A percentile compares a stretch with the other conserved stretches of the same genome.
Evolutionary conservation across 768 basidiomycete genomes (phyloP).

Genomic region (Russula abietina): DNA sequence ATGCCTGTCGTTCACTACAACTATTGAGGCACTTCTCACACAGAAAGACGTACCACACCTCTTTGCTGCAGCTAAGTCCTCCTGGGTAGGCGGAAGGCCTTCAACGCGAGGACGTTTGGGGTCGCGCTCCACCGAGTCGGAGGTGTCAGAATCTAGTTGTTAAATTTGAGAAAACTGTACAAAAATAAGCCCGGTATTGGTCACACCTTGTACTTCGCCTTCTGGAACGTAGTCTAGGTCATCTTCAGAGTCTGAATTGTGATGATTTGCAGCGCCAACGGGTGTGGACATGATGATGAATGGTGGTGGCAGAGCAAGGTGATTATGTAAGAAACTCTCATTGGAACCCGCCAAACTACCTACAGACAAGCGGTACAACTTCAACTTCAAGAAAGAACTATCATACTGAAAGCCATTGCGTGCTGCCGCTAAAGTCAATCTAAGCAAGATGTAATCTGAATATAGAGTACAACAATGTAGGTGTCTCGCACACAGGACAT

Average conservation of each 20-base stretch:
- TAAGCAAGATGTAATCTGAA: conserved; percentile 41
- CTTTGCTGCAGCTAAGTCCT: conserved; percentile 44
- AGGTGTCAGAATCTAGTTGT: conserved; percentile 35
- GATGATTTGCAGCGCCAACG: conserved; percentile 18
- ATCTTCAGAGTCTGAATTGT: conserved; percentile 56
- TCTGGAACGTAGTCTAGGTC: conserved; percentile 67
- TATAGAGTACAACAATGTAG: conserved; percentile 49
- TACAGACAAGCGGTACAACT: too few species aligned
- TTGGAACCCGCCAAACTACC: neutral
- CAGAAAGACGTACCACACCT: conserved; percentile 7
- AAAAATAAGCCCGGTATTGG: neutral
- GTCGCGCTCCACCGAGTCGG: conserved; percentile 37
- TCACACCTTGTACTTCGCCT: conserved; percentile 33
- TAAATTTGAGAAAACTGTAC: neutral
- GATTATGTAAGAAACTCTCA: conserved; percentile 18
- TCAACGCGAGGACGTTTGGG: conserved; percentile 33
- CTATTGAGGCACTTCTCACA: conserved; percentile 4
- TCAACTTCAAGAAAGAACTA: neutral
- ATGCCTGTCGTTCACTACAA: conserved; percentile 50
- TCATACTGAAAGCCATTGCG: neutral
- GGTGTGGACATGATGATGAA: conserved; percentile 6
- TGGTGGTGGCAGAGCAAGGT: neutral
- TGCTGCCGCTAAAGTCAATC: neutral
- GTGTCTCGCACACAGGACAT: conserved; percentile 49
- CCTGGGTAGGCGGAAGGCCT: conserved; percentile 27